Evolutionary conservation across 108 stramenopile species (phyloP).

Genomic region (Conticribra weissflogii): DNA sequence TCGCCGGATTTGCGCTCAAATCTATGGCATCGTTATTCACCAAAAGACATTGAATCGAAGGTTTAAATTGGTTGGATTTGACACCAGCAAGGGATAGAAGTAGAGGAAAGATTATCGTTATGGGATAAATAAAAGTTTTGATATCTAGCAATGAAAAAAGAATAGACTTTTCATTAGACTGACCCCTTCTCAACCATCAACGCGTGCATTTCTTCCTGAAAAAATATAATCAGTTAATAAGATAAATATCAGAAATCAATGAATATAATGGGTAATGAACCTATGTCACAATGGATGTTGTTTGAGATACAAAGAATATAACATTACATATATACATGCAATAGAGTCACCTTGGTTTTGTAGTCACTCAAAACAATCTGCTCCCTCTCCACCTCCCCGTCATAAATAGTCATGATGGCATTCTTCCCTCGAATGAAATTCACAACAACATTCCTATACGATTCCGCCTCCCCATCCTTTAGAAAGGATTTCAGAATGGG

Average conservation of each 20-base stretch:
- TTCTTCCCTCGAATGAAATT: slow-evolving; percentile 30
- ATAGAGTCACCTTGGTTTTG: slow-evolving; percentile 53
- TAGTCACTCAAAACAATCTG: slow-evolving; percentile 56
- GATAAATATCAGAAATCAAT: not conserved
- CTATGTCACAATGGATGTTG: not conserved
- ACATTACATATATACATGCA: too few relatives aligned
- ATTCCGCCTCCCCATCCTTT: slow-evolving; percentile 39
- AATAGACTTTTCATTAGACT: not conserved
- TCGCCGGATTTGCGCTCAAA: slow-evolving; percentile 8
- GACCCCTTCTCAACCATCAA: slow-evolving; percentile 69
- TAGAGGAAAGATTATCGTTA: too few relatives aligned
- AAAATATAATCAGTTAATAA: not conserved
- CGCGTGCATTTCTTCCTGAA: slow-evolving; percentile 60
- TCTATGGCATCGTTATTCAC: not conserved
- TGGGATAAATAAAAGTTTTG: too few relatives aligned
- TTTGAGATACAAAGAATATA: too few relatives aligned
- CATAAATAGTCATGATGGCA: slow-evolving; percentile 51
- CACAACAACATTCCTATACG: slow-evolving; percentile 38
- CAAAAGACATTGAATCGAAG: too few relatives aligned
- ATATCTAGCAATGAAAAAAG: too few relatives aligned
- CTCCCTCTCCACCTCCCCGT: slow-evolving; percentile 40
- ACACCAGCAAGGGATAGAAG: too few relatives aligned
- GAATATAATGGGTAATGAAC: not conserved
- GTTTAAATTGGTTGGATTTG: too few relatives aligned
- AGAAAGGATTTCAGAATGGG: slow-evolving; percentile 44